phyloP scores from a whole-genome alignment of 1,139 yeast species.

The Candida sp. region DNA sequence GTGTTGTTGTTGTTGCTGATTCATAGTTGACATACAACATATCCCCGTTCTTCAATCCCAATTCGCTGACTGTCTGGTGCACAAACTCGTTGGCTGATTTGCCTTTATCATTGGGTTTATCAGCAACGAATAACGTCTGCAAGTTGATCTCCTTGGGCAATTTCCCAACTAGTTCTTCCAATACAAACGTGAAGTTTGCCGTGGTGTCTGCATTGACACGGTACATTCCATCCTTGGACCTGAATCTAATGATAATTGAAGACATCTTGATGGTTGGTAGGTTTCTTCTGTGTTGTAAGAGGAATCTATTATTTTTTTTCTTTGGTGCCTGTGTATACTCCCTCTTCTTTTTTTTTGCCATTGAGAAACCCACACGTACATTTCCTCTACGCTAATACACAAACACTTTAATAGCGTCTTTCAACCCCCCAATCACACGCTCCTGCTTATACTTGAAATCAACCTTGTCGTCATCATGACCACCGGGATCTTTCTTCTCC shows the following conservation, averaged over 20 bases:
- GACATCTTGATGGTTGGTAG: not conserved
- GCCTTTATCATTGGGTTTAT: slow-evolving; percentile 53
- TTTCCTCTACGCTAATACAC: not conserved
- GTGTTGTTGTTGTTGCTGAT: slow-evolving; percentile 8
- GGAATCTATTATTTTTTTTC: not conserved
- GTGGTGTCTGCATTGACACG: slow-evolving; percentile 58
- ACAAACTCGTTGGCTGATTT: slow-evolving; percentile 43
- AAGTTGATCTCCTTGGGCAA: slow-evolving; percentile 31
- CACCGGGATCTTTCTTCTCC: not conserved
- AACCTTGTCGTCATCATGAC: slow-evolving; percentile 1
- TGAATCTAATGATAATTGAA: slow-evolving; percentile 58
- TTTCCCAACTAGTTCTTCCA: slow-evolving; percentile 46
- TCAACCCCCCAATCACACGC: slow-evolving; percentile 13
- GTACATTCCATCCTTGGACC: slow-evolving; percentile 84
- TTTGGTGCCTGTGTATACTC: not conserved
- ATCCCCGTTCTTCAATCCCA: slow-evolving; percentile 84
- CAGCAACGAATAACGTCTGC: slow-evolving; percentile 42
- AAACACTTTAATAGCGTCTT: slow-evolving; percentile 14
- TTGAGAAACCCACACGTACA: not conserved
- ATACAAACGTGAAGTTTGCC: slow-evolving; percentile 52
- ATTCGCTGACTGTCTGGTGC: slow-evolving; percentile 28
- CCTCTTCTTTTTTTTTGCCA: slow-evolving; percentile 6
- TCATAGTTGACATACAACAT: slow-evolving; percentile 66
- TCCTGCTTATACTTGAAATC: slow-evolving; percentile 2
- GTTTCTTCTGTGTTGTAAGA: not conserved